Evolutionary conservation across 108 stramenopile genomes (phyloP).

Genomic region (Conticribra guillardii): DNA sequence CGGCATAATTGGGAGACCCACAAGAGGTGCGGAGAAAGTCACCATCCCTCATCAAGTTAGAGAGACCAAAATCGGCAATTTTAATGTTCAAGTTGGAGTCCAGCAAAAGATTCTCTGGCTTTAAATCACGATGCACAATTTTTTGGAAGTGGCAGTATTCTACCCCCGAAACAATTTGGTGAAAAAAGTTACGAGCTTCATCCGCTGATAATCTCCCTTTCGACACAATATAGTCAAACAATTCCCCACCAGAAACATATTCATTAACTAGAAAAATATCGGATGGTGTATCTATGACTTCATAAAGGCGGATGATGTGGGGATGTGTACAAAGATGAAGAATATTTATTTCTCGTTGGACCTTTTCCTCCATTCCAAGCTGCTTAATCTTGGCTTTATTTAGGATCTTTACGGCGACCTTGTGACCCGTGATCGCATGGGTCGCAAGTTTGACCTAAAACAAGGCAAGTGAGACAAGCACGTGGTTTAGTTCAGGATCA

Average conservation of each 20-base stretch:
- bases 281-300: conserved; percentile 97
- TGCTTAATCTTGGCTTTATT: conserved; percentile 99
- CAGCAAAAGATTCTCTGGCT: conserved; percentile 97
- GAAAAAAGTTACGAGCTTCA: conserved; percentile 98
- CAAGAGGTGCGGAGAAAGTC: conserved; percentile 98
- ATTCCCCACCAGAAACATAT: conserved; percentile 98
- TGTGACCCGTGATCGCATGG: conserved; percentile 98
- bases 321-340: conserved; percentile 98
- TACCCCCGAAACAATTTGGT: conserved; percentile 97
- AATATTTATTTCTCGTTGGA: conserved; percentile 99
- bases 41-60: conserved; percentile 98
- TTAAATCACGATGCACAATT: conserved; percentile 98
- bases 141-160: conserved; percentile 99
- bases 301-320: conserved; percentile 98
- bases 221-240: conserved; percentile 99
- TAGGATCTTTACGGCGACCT: conserved; percentile 99
- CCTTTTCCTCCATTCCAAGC: conserved; percentile 99
- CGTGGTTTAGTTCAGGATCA: too few species aligned
- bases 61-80: conserved; percentile 99
- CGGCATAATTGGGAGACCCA: conserved; percentile 99
- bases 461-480: not conserved
- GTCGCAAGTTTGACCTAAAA: conserved; percentile 93
- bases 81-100: conserved; percentile 96
- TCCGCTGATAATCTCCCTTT: conserved; percentile 94
- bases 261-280: conserved; percentile 99